Conservation (phyloP, 768 basidiomycete species). For the Agrocybe pediades region DNA sequence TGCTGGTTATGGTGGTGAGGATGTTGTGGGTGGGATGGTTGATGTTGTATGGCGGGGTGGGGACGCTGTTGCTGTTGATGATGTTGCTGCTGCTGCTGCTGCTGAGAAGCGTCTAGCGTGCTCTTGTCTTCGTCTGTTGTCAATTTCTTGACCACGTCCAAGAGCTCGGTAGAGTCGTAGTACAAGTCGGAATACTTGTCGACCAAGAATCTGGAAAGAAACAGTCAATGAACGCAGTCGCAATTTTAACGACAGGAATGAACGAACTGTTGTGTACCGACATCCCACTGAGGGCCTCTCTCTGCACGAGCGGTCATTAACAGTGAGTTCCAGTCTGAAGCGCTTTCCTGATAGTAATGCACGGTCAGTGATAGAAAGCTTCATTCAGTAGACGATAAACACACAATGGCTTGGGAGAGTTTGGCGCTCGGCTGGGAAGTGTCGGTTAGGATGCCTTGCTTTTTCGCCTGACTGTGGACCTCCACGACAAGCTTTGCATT, state of each 20-base stretch:
- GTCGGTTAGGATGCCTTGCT: slow-evolving; percentile 52
- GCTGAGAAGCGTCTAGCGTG: slow-evolving; percentile 25
- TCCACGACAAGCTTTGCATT: slow-evolving; percentile 62
- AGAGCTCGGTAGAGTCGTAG: slow-evolving; percentile 67
- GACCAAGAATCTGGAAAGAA: slow-evolving; percentile 62
- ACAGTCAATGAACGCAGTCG: background rate
- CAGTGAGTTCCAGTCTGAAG: slow-evolving; percentile 86
- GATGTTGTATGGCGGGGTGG: slow-evolving; percentile 22
- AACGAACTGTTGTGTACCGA: slow-evolving; percentile 82
- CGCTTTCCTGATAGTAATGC: slow-evolving; percentile 53
- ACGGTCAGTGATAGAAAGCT: background rate
- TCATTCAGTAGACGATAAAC: slow-evolving; percentile 27
- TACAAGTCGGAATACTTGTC: slow-evolving; percentile 74
- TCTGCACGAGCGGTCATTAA: slow-evolving; percentile 78
- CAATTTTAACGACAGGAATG: background rate
- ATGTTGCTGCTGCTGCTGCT: slow-evolving; percentile 26
- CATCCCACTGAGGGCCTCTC: slow-evolving; percentile 86
- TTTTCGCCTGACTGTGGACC: slow-evolving; percentile 56
- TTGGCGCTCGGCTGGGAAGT: slow-evolving; percentile 66
- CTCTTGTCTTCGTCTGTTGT: slow-evolving; percentile 48
- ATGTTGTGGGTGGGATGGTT: slow-evolving; percentile 23
- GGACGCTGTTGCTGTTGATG: slow-evolving; percentile 26
- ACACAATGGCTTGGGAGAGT: slow-evolving; percentile 66
- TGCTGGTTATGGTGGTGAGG: slow-evolving; percentile 24
- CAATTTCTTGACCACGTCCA: slow-evolving; percentile 51